Conservation (phyloP, 2,329 filamentous ascomycete species). For the Mariannaea sp. region DNA sequence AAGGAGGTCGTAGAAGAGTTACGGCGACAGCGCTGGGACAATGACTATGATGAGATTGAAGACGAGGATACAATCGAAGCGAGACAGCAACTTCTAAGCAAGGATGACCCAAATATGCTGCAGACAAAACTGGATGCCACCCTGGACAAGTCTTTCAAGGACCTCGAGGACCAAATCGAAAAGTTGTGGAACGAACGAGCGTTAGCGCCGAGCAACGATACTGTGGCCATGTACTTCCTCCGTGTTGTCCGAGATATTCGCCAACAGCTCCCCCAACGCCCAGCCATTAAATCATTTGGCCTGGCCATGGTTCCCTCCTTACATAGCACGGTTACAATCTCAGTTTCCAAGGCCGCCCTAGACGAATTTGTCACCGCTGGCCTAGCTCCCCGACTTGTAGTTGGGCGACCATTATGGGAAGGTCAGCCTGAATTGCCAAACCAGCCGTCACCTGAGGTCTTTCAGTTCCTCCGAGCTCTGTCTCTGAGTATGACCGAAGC, state of each 20-base stretch:
- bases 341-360: conserved; percentile 57
- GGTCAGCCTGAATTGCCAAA: conserved; percentile 74
- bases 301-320: conserved; percentile 65
- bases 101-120: conserved; percentile 70
- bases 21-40: conserved; percentile 73
- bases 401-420: conserved; percentile 77
- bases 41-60: conserved; percentile 73
- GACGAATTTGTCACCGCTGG: conserved; percentile 51
- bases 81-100: conserved; percentile 69
- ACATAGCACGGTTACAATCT: conserved; percentile 63
- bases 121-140: conserved; percentile 62
- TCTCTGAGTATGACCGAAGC: conserved; percentile 68
- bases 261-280: conserved; percentile 62
- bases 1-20: conserved; percentile 67
- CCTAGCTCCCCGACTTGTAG: conserved; percentile 54
- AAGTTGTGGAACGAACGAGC: conserved; percentile 54
- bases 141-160: conserved; percentile 60
- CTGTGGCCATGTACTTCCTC: conserved; percentile 68
- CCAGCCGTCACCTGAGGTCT: conserved; percentile 76
- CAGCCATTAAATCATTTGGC: conserved; percentile 60
- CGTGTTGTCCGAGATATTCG: conserved; percentile 77
- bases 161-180: conserved; percentile 61
- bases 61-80: conserved; percentile 72
- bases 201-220: conserved; percentile 54
- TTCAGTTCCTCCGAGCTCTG: conserved; percentile 71